Conservation (phyloP, 2,329 filamentous ascomycete genomes). For the Ophiostoma triangulosporum region DNA sequence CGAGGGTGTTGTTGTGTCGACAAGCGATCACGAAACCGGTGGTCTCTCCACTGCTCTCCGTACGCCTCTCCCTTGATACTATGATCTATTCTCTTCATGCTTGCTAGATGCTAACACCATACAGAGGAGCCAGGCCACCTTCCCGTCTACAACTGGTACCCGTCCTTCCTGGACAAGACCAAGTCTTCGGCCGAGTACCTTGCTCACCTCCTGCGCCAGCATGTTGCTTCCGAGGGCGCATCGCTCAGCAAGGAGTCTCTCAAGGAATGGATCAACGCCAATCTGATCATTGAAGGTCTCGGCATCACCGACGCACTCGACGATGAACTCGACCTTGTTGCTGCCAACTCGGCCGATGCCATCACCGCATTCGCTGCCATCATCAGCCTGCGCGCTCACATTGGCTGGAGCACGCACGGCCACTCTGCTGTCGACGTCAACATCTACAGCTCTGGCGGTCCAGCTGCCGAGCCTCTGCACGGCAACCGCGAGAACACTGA, state of each 20-base stretch:
- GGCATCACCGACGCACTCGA: slow-evolving; percentile 63
- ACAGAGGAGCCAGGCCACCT: slow-evolving; percentile 36
- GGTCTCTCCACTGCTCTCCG: slow-evolving; percentile 71
- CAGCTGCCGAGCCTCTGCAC: slow-evolving; percentile 47
- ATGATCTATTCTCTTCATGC: neutral
- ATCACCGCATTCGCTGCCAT: slow-evolving; percentile 61
- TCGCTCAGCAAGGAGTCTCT: slow-evolving; percentile 20
- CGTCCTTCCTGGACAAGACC: slow-evolving; percentile 58
- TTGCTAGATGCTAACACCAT: neutral
- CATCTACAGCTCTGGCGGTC: slow-evolving; percentile 70
- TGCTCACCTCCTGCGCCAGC: slow-evolving; percentile 43
- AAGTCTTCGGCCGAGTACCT: slow-evolving; percentile 69
- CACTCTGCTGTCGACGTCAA: slow-evolving; percentile 94
- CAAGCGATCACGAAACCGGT: slow-evolving; percentile 93
- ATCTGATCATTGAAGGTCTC: slow-evolving; percentile 55
- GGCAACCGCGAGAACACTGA: slow-evolving; percentile 96
- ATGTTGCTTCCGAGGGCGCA: slow-evolving; percentile 30
- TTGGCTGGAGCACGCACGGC: slow-evolving; percentile 90
- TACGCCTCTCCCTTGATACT: slow-evolving; percentile 24
- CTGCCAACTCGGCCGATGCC: slow-evolving; percentile 41
- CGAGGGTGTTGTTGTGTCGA: slow-evolving; percentile 72
- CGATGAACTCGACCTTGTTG: slow-evolving; percentile 54
- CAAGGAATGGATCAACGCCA: slow-evolving; percentile 51
- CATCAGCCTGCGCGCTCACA: slow-evolving; percentile 72
- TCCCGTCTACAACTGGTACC: slow-evolving; percentile 63